These are phyloP conservation scores for Cyclostephanos invisitatus DNA, from an alignment of 108 stramenopile genomes.

Conservation along the genomic window DNA sequence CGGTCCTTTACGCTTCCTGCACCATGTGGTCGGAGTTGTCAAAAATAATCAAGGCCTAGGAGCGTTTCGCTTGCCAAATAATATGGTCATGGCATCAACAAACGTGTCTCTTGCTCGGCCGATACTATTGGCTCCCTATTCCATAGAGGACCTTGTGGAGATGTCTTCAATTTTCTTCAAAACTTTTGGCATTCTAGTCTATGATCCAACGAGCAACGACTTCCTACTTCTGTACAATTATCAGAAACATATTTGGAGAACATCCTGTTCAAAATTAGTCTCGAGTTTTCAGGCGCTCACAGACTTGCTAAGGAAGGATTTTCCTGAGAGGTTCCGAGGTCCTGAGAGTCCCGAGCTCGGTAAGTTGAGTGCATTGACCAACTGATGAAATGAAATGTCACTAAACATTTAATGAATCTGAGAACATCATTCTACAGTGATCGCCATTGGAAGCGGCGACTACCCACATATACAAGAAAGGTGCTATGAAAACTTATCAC, in stretches of 20 bases:
- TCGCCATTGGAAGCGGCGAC: too few relatives aligned
- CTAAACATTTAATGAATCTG: too few relatives aligned
- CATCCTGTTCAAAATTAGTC: conserved; percentile 2
- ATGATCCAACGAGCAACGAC: conserved; percentile 2
- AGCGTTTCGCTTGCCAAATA: too few relatives aligned
- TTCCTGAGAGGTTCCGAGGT: conserved; percentile 38
- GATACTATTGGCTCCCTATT: not conserved
- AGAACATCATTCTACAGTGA: too few relatives aligned
- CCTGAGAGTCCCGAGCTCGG: conserved; percentile 4
- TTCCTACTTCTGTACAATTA: not conserved
- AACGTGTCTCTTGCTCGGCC: too few relatives aligned
- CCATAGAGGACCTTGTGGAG: conserved; percentile 5
- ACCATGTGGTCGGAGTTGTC: too few relatives aligned
- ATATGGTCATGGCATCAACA: too few relatives aligned
- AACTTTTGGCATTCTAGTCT: conserved; percentile 5
- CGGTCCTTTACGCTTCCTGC: too few relatives aligned
- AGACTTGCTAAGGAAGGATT: conserved; percentile 27
- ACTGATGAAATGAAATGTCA: too few relatives aligned
- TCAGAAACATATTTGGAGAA: not conserved
- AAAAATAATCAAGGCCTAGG: too few relatives aligned
- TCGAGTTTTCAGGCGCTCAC: conserved; percentile 6
- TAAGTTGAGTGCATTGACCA: not conserved
- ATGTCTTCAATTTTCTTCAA: not conserved
- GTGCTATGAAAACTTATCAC: too few relatives aligned
- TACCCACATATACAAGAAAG: too few relatives aligned